Evolutionary conservation across 2,329 filamentous ascomycete genomes (phyloP).

Genomic region (Endoconidiophora laricicola): DNA sequence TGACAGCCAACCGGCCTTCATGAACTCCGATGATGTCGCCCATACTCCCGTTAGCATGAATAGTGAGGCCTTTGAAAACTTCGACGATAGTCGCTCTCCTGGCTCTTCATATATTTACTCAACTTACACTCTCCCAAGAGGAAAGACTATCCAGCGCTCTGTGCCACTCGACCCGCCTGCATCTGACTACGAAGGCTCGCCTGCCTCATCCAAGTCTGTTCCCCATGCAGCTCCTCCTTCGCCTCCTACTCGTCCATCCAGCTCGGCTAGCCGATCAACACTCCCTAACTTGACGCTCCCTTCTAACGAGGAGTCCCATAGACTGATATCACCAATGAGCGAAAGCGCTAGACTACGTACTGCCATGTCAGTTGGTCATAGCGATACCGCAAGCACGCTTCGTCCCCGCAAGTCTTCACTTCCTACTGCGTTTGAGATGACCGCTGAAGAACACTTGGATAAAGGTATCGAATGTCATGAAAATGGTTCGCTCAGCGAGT

Average conservation of each 20-base stretch:
- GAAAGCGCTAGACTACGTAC: slow-evolving; percentile 27
- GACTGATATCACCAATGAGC: slow-evolving; percentile 20
- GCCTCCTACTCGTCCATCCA: slow-evolving; percentile 43
- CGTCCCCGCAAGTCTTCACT: slow-evolving; percentile 26
- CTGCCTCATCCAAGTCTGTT: slow-evolving; percentile 8
- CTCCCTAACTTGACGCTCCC: slow-evolving; percentile 29
- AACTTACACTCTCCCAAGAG: slow-evolving; percentile 68
- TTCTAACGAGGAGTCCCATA: slow-evolving; percentile 34
- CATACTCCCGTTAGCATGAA: slow-evolving; percentile 58
- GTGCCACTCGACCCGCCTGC: slow-evolving; percentile 44
- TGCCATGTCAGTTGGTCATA: slow-evolving; percentile 28
- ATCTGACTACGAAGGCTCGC: slow-evolving; percentile 24
- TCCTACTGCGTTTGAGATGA: slow-evolving; percentile 49
- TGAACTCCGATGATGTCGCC: slow-evolving; percentile 45
- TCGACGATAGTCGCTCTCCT: slow-evolving; percentile 12
- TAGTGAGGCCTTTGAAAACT: slow-evolving; percentile 48
- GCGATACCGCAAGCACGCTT: slow-evolving; percentile 38
- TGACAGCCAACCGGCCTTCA: slow-evolving; percentile 46
- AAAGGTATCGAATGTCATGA: slow-evolving; percentile 87
- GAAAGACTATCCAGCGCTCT: slow-evolving; percentile 57
- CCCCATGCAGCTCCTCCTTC: slow-evolving; percentile 36
- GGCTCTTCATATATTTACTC: slow-evolving; percentile 72
- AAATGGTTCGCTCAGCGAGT: slow-evolving; percentile 73
- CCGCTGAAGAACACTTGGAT: slow-evolving; percentile 72
- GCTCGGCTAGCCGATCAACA: slow-evolving; percentile 28